Conservation (phyloP, 2,329 filamentous ascomycete species). For the Ceratocystis harringtonii region DNA sequence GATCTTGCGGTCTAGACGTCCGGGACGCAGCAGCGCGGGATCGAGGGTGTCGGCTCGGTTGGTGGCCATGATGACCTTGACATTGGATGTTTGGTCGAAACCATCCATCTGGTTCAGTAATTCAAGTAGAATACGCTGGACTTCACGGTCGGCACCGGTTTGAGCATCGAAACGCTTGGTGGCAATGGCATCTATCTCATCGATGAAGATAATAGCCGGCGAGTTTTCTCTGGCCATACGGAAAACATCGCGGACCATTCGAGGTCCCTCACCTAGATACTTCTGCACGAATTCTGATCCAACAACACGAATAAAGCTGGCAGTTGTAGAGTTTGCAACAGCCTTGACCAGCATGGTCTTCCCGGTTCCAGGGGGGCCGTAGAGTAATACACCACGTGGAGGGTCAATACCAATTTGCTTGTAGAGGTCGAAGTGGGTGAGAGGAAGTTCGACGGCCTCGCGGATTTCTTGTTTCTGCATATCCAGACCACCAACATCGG, state of each 20-base stretch:
- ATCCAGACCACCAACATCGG: constrained; percentile 90
- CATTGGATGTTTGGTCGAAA: constrained; percentile 96
- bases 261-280: constrained; percentile 91
- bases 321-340: constrained; percentile 94
- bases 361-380: constrained; percentile 87
- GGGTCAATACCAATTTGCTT: constrained; percentile 99
- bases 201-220: constrained; percentile 97
- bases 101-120: constrained; percentile 99
- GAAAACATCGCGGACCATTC: constrained; percentile 98
- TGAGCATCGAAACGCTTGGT: constrained; percentile 99
- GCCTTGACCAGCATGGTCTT: constrained; percentile 98
- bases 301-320: constrained; percentile 95
- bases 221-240: constrained; percentile 98
- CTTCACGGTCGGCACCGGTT: constrained; percentile 92
- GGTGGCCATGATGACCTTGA: constrained; percentile 99
- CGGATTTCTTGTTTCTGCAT: constrained; percentile 99
- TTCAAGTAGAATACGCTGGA: constrained; percentile 94
- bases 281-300: constrained; percentile 98
- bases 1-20: constrained; percentile 93
- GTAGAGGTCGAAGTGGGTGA: constrained; percentile 97
- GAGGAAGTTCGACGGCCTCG: constrained; percentile 88
- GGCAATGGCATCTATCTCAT: constrained; percentile 96
- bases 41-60: constrained; percentile 96
- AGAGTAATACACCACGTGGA: constrained; percentile 86
- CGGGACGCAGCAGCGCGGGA: constrained; percentile 82